phyloP scores from a whole-genome alignment of 2,329 filamentous ascomycete genomes.

The Dactylonectria macrodidyma region DNA sequence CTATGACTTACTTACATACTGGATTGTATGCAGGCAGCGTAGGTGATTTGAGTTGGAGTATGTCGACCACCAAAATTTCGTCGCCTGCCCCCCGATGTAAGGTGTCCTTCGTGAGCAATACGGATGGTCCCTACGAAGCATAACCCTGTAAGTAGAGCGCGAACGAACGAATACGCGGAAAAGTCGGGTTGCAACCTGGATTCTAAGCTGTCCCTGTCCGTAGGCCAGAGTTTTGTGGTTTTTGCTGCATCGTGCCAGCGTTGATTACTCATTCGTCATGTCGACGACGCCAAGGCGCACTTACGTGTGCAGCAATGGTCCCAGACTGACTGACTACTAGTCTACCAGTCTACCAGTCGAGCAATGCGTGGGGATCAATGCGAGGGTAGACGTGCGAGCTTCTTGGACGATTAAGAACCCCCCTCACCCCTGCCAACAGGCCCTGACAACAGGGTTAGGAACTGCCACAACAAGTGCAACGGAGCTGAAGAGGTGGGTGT shows the following conservation, averaged over 20 bases:
- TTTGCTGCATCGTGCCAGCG: neutral
- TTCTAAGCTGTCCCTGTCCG: neutral
- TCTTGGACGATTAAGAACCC: neutral
- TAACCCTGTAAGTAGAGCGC: neutral
- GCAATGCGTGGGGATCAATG: conserved; percentile 3
- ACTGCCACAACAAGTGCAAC: conserved; percentile 8
- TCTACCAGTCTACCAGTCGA: neutral
- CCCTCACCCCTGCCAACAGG: too few relatives aligned
- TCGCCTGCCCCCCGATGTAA: too few relatives aligned
- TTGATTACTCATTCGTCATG: neutral
- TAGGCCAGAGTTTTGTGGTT: neutral
- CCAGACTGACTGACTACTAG: too few relatives aligned
- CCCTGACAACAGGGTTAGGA: conserved; percentile 18
- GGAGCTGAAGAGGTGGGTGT: conserved; percentile 18
- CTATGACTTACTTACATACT: too few relatives aligned
- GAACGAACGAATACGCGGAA: neutral
- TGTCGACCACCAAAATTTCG: too few relatives aligned
- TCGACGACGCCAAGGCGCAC: conserved; percentile 3
- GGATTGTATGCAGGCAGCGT: too few relatives aligned
- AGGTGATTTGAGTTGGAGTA: too few relatives aligned
- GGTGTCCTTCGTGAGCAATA: too few relatives aligned
- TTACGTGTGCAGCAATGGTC: neutral
- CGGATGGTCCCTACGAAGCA: neutral
- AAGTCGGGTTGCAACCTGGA: neutral
- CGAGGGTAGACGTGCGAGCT: conserved; percentile 13